These are phyloP conservation scores for Schizopora paradoxa DNA, from an alignment of 1,284 basidiomycete genomes.

Conservation along the genomic window DNA sequence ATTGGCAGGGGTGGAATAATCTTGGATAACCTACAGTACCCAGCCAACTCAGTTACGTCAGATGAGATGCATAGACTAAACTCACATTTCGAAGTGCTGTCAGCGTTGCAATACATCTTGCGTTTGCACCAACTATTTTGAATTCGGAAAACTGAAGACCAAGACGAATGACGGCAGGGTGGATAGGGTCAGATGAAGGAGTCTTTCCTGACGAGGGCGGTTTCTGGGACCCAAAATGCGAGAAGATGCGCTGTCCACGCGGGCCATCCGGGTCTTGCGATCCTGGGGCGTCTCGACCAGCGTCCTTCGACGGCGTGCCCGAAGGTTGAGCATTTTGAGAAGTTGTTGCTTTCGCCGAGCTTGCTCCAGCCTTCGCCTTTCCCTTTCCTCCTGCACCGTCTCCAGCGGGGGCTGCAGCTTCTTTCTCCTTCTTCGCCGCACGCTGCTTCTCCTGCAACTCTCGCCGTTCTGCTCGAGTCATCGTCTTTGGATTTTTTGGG, in stretches of 20 bases:
- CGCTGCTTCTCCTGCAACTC: slow-evolving; percentile 77
- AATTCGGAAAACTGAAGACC: slow-evolving; percentile 82
- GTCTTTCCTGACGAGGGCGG: slow-evolving; percentile 52
- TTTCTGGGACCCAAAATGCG: slow-evolving; percentile 76
- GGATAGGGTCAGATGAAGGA: slow-evolving; percentile 79
- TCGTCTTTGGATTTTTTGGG: slow-evolving; percentile 54
- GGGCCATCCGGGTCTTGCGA: too few species aligned
- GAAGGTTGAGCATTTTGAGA: not conserved
- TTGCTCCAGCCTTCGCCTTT: not conserved
- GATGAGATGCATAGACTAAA: slow-evolving; percentile 21
- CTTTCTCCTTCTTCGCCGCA: slow-evolving; percentile 57
- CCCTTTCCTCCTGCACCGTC: slow-evolving; percentile 17
- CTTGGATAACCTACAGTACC: slow-evolving; percentile 71
- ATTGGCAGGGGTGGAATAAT: slow-evolving; percentile 78
- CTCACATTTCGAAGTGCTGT: slow-evolving; percentile 78
- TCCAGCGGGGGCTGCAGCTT: slow-evolving; percentile 21
- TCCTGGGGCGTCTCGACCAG: slow-evolving; percentile 25
- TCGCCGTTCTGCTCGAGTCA: slow-evolving; percentile 76
- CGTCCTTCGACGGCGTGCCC: slow-evolving; percentile 15
- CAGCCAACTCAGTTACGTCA: slow-evolving; percentile 9
- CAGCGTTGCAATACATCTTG: slow-evolving; percentile 83
- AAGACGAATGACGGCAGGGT: slow-evolving; percentile 74
- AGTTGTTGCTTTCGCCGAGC: not conserved
- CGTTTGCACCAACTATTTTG: slow-evolving; percentile 83
- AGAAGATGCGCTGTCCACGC: slow-evolving; percentile 73